Base-by-base conservation (phyloP, 305 asterid species). In the Rubia balearica region DNA sequence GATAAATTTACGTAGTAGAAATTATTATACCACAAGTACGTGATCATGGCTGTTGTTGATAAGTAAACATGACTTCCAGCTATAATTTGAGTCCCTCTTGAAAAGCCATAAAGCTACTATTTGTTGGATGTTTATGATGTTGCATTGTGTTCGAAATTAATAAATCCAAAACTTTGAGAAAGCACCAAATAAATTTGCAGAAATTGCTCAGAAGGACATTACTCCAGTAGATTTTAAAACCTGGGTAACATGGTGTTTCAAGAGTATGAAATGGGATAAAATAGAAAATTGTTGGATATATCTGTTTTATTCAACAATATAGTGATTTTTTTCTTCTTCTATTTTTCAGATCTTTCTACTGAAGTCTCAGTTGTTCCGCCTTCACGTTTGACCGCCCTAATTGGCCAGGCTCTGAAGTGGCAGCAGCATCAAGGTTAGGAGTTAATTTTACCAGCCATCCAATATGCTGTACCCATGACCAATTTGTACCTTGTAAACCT, bases 301-400 rank as follows among this genome's bases (percentile, higher is more conserved):
- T 51, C 53, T 56, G 9, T 76, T 55, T 33, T 59, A 8, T 13
- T 9, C 21, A 76, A 56, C 21, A 40, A 14, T 61, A 64, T 65
- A 24, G 78, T 70, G 79, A 65, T 51, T 17, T 16, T 19, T 5
- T 51, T 49, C 68, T 71, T 61, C 74, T 19, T 78, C 71, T 80
- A 73, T 69, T 60, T 73, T 83, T 70, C 97, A 94, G 99, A 95
- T 71, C 77, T 94, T 73, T 87, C 96, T 40, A 84, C 85, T 16
- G 99, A 94, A 85, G 99, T 94, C 74, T 94, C 99, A 27, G 99
- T 94, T 76, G 99, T 94, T 75, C 99, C 98, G 69, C 98, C 99
- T 75, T 91, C 99, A 43, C 85, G 99, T 55, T 80, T 94, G 75
- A 94, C 87, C 92, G 98, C 99, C 82, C 81, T 94, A 81, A 94